Evolutionary conservation across 768 basidiomycete species (phyloP).

Genomic region (Mycena rosella): DNA sequence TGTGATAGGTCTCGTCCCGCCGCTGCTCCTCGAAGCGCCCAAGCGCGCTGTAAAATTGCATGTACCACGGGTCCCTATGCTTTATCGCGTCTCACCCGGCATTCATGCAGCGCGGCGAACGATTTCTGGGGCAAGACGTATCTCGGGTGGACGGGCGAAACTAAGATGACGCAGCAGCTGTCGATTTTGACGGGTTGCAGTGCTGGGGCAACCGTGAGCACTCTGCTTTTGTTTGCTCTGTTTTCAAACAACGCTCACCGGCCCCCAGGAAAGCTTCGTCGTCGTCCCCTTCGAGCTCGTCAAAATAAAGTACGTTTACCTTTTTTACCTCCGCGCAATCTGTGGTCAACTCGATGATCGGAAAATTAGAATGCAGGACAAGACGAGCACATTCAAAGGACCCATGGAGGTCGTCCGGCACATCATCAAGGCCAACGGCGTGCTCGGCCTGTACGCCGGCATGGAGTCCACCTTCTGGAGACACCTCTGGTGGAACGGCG

Average conservation of each 20-base stretch:
- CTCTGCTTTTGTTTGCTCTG: neutral
- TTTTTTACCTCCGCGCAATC: neutral
- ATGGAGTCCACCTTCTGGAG: constrained; percentile 99
- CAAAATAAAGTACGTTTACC: constrained; percentile 76
- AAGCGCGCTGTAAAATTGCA: constrained; percentile 98
- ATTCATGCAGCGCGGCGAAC: constrained; percentile 75
- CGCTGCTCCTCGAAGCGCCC: constrained; percentile 94
- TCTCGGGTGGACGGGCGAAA: constrained; percentile 69
- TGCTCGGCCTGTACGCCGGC: constrained; percentile 90
- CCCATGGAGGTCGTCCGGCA: constrained; percentile 92
- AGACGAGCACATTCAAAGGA: constrained; percentile 89
- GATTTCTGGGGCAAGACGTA: constrained; percentile 96
- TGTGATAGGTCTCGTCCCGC: constrained; percentile 86
- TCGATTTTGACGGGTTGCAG: constrained; percentile 92
- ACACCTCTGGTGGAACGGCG: constrained; percentile 94
- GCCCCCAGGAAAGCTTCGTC: constrained; percentile 83
- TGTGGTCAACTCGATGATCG: neutral
- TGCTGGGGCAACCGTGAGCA: constrained; percentile 86
- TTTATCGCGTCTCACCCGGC: neutral
- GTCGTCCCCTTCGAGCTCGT: constrained; percentile 98
- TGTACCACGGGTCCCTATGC: constrained; percentile 40
- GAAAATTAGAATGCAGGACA: constrained; percentile 84
- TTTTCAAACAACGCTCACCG: neutral
- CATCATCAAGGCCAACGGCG: constrained; percentile 80
- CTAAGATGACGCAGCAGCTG: constrained; percentile 90